Evolutionary conservation across 2,329 filamentous ascomycete species (phyloP).

Genomic region (Trichoderma koningii): DNA sequence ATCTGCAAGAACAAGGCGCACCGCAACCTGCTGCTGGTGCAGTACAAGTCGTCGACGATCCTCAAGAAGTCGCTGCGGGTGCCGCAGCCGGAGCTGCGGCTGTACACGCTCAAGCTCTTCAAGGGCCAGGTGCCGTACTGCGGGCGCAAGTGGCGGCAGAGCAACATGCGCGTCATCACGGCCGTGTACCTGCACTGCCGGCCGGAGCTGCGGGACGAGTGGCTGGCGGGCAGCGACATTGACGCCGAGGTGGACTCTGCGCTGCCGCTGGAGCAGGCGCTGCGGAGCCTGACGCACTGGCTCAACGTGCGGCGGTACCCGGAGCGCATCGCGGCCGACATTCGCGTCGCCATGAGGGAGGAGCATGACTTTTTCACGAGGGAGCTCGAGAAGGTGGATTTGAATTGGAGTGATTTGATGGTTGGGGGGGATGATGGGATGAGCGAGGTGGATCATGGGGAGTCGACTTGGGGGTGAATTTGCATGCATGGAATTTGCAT

Average conservation of each 20-base stretch:
- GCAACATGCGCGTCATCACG: slow-evolving; percentile 98
- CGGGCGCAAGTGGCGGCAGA: slow-evolving; percentile 95
- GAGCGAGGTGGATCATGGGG: slow-evolving; percentile 41
- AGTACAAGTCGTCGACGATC: slow-evolving; percentile 93
- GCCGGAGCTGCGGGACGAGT: slow-evolving; percentile 91
- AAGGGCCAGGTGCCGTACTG: slow-evolving; percentile 99
- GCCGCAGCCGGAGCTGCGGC: slow-evolving; percentile 80
- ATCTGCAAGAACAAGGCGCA: slow-evolving; percentile 95
- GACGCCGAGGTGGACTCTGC: slow-evolving; percentile 94
- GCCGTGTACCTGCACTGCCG: slow-evolving; percentile 93
- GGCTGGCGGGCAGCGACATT: slow-evolving; percentile 87
- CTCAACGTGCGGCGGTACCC: slow-evolving; percentile 84
- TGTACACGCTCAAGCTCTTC: slow-evolving; percentile 97
- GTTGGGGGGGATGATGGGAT: slow-evolving; percentile 41
- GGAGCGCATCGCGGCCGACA: slow-evolving; percentile 68
- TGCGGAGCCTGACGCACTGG: slow-evolving; percentile 91
- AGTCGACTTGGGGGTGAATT: slow-evolving; percentile 34
- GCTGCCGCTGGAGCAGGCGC: slow-evolving; percentile 85
- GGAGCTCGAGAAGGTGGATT: slow-evolving; percentile 72
- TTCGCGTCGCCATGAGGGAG: slow-evolving; percentile 63
- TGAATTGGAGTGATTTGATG: slow-evolving; percentile 50
- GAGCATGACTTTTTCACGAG: slow-evolving; percentile 79
- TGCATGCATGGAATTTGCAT: background rate
- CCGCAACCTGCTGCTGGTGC: slow-evolving; percentile 87
- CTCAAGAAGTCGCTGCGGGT: slow-evolving; percentile 89